phyloP scores from a whole-genome alignment of 2,329 filamentous ascomycete genomes.

The Talaromyces sp. region DNA sequence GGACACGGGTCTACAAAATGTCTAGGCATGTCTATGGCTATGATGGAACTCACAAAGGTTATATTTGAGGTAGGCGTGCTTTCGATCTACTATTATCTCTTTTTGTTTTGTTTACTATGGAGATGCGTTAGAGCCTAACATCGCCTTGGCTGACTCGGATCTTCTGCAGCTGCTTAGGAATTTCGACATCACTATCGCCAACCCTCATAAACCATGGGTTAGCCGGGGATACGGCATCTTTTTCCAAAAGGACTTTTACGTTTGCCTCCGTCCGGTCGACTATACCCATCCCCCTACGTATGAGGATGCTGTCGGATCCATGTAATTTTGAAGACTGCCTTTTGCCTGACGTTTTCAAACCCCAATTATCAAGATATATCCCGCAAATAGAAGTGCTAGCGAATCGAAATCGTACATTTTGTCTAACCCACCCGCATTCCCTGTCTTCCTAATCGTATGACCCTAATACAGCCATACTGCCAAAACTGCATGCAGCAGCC shows the following conservation, averaged over 20 bases:
- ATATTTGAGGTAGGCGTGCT: slow-evolving; percentile 39
- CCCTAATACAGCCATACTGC: neutral
- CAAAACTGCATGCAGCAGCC: neutral
- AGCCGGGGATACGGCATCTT: slow-evolving; percentile 2
- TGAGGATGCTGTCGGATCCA: neutral
- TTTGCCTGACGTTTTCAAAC: neutral
- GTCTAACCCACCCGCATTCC: too few relatives aligned
- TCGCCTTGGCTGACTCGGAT: neutral
- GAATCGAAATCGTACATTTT: neutral
- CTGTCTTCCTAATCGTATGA: neutral
- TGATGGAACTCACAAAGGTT: slow-evolving; percentile 47
- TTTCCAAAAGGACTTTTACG: slow-evolving; percentile 5
- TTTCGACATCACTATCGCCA: slow-evolving; percentile 1
- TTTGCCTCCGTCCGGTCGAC: neutral
- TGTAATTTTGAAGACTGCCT: neutral
- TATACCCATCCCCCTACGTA: neutral
- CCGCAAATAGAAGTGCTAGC: neutral
- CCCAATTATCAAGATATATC: neutral
- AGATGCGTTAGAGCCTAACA: neutral
- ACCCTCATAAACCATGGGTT: slow-evolving; percentile 2
- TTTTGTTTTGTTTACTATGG: neutral
- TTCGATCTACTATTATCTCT: neutral
- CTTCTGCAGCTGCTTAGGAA: neutral
- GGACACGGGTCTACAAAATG: slow-evolving; percentile 43
- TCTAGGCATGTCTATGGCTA: slow-evolving; percentile 44